Conservation (phyloP, 2,329 filamentous ascomycete species). For the Phaeosphaeria sp. region DNA sequence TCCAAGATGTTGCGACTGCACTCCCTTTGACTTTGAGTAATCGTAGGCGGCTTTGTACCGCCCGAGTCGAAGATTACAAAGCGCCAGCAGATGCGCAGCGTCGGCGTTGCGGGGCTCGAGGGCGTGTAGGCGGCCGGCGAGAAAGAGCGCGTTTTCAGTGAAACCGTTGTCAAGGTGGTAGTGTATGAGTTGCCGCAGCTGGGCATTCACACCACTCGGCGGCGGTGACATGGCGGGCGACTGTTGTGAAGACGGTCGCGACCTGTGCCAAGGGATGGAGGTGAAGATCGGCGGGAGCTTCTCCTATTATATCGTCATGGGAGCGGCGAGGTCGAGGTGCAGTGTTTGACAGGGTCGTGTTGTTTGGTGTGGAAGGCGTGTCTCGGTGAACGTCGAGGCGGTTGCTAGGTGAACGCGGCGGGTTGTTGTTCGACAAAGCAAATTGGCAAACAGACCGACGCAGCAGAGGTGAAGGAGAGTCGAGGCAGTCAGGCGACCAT, state of each 20-base stretch:
- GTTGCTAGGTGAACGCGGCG: slow-evolving; percentile 44
- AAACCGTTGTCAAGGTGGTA: slow-evolving; percentile 89
- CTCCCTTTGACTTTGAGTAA: slow-evolving; percentile 73
- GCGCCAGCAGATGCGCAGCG: slow-evolving; percentile 79
- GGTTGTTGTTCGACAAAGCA: slow-evolving; percentile 46
- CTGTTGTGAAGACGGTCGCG: slow-evolving; percentile 12
- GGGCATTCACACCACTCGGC: slow-evolving; percentile 62
- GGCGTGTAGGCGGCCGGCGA: slow-evolving; percentile 83
- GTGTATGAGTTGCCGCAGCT: slow-evolving; percentile 71
- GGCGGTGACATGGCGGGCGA: slow-evolving; percentile 62
- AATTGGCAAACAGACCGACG: slow-evolving; percentile 43
- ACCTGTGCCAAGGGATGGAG: slow-evolving; percentile 10
- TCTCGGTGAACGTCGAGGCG: slow-evolving; percentile 26
- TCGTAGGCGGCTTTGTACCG: slow-evolving; percentile 88
- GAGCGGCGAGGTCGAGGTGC: slow-evolving; percentile 20
- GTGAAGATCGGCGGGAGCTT: slow-evolving; percentile 9
- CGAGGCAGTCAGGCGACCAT: slow-evolving; percentile 16
- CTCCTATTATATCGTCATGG: slow-evolving; percentile 32
- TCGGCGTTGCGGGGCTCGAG: slow-evolving; percentile 84
- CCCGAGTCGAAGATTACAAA: slow-evolving; percentile 83
- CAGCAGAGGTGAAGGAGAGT: slow-evolving; percentile 17
- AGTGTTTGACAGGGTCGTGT: slow-evolving; percentile 5
- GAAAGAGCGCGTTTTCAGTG: slow-evolving; percentile 89
- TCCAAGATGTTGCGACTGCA: slow-evolving; percentile 77
- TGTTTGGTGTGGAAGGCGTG: slow-evolving; percentile 10